Percentiles rank a stretch among this genome's conserved stretches.
These are phyloP conservation scores for Rhododendron ferrugineum DNA, from an alignment of 148 eudicot species.

Conservation along the genomic window DNA sequence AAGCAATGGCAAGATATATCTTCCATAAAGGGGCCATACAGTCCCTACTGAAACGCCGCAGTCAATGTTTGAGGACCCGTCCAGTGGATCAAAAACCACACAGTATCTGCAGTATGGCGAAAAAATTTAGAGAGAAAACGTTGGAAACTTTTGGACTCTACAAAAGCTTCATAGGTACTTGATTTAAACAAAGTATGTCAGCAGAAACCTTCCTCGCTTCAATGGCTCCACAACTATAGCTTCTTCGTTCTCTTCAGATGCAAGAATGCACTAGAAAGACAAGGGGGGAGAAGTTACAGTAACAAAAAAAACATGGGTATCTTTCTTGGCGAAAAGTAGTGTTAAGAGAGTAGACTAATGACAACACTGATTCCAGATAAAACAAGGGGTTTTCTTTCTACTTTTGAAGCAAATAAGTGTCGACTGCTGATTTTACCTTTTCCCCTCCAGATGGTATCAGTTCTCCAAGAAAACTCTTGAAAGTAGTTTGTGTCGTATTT, in stretches of 20 bases:
- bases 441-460: neutral
- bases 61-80: conserved; percentile 96
- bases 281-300: neutral
- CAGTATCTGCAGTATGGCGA: conserved; percentile 58
- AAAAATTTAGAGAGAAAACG: neutral
- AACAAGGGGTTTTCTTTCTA: neutral
- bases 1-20: neutral
- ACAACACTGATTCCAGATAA: neutral
- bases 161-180: neutral
- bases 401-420: neutral
- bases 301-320: neutral
- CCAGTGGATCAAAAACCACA: conserved; percentile 92
- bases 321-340: neutral
- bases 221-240: conserved; percentile 80
- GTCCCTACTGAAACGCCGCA: conserved; percentile 98
- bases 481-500: neutral
- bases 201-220: conserved; percentile 78
- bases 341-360: neutral
- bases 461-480: neutral
- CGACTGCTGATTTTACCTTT: neutral
- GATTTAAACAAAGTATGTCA: neutral
- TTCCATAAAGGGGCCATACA: conserved; percentile 27
- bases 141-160: neutral
- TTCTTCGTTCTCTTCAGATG: conserved; percentile 94
- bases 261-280: conserved; percentile 73